Conservation (phyloP, 371 early-diverging fungal genomes). For the Rhizopus stolonifer region DNA sequence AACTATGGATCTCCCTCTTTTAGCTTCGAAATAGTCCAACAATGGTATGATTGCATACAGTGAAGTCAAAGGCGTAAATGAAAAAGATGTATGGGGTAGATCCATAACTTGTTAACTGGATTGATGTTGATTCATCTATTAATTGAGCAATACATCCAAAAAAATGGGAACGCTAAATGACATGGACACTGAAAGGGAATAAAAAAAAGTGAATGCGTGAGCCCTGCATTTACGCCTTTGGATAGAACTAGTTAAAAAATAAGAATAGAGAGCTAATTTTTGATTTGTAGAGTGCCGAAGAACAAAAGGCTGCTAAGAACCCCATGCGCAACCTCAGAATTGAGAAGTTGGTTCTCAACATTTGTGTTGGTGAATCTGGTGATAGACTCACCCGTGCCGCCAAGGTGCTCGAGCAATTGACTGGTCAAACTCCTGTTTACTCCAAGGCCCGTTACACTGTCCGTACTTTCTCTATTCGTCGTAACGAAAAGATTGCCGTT, state of each 20-base stretch:
- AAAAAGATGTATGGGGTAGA: slow-evolving; percentile 2
- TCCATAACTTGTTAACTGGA: too few species aligned
- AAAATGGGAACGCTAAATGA: too few species aligned
- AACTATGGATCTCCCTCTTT: slow-evolving; percentile 25
- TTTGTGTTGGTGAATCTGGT: slow-evolving; percentile 99
- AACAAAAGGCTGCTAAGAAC: slow-evolving; percentile 68
- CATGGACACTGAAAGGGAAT: too few species aligned
- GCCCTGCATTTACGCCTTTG: too few species aligned
- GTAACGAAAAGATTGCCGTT: slow-evolving; percentile 99
- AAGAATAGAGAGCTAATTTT: not conserved
- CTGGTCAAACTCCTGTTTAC: slow-evolving; percentile 99
- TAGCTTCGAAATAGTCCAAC: slow-evolving; percentile 34
- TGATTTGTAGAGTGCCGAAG: slow-evolving; percentile 59
- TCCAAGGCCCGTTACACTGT: slow-evolving; percentile 99
- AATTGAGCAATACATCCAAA: not conserved
- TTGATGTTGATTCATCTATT: too few species aligned
- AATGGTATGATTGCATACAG: slow-evolving; percentile 23
- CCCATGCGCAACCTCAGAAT: slow-evolving; percentile 97
- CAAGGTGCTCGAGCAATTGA: slow-evolving; percentile 99
- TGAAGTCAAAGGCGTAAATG: not conserved
- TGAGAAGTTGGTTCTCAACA: slow-evolving; percentile 99
- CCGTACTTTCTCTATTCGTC: slow-evolving; percentile 99
- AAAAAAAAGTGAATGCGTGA: too few species aligned
- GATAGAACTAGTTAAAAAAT: too few species aligned
- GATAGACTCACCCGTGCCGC: slow-evolving; percentile 99